These are phyloP conservation scores for Phylloporus sp. DNA, from an alignment of 768 basidiomycete genomes.

Conservation along the genomic window DNA sequence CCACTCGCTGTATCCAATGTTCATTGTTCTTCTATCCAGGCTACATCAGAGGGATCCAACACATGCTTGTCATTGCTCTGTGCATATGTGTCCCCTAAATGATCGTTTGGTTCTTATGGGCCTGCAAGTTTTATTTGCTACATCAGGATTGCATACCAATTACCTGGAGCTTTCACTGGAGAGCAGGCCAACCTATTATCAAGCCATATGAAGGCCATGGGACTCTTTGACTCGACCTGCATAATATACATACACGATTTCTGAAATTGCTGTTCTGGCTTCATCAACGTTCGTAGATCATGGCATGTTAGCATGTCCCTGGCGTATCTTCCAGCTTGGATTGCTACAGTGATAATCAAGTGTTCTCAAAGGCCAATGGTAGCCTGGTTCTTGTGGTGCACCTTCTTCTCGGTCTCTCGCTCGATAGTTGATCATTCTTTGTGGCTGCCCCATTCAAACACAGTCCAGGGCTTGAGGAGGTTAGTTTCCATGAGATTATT, in stretches of 20 bases:
- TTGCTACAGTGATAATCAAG: slow-evolving; percentile 55
- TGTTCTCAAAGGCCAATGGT: slow-evolving; percentile 58
- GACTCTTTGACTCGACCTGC: slow-evolving; percentile 65
- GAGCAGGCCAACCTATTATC: slow-evolving; percentile 67
- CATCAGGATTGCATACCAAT: slow-evolving; percentile 72
- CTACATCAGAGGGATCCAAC: slow-evolving; percentile 58
- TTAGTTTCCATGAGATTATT: slow-evolving; percentile 52
- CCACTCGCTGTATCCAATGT: not conserved
- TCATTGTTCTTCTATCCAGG: slow-evolving; percentile 35
- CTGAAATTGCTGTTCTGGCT: not conserved
- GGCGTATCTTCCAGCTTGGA: slow-evolving; percentile 75
- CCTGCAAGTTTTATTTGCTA: slow-evolving; percentile 58
- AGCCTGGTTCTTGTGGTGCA: slow-evolving; percentile 62
- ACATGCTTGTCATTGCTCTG: slow-evolving; percentile 65
- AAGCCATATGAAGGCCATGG: slow-evolving; percentile 77
- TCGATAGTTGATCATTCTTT: slow-evolving; percentile 73
- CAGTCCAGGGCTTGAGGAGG: slow-evolving; percentile 50
- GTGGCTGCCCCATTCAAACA: slow-evolving; percentile 66
- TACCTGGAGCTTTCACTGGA: slow-evolving; percentile 63
- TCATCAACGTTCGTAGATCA: slow-evolving; percentile 26
- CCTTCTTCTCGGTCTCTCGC: slow-evolving; percentile 60
- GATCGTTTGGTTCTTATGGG: not conserved
- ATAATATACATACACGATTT: slow-evolving; percentile 41
- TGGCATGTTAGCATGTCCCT: slow-evolving; percentile 69
- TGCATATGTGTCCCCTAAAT: slow-evolving; percentile 37